A percentile compares a stretch with the other conserved stretches of the same genome.
Evolutionary conservation across 2,329 filamentous ascomycete species (phyloP).

Genomic region (Aureobasidium mangrovei): DNA sequence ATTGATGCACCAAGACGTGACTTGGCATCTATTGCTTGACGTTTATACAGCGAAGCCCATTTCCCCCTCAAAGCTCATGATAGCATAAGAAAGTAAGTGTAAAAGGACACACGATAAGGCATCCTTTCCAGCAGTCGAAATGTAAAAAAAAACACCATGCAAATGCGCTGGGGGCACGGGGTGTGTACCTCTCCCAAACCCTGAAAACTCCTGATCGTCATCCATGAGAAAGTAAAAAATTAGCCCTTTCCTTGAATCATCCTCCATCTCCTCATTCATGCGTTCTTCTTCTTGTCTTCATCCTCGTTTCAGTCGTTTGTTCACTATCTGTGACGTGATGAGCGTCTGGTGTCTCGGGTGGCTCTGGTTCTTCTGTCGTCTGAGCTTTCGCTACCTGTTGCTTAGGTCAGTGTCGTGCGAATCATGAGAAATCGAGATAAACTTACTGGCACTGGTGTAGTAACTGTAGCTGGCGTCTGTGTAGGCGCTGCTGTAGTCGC

Average conservation of each 20-base stretch:
- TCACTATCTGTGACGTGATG: constrained; percentile 12
- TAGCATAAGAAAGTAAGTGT: too few relatives aligned
- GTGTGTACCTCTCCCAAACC: too few relatives aligned
- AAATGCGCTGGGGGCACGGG: too few relatives aligned
- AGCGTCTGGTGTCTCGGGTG: constrained; percentile 29
- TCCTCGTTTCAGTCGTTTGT: not conserved
- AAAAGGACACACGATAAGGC: too few relatives aligned
- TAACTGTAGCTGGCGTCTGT: constrained; percentile 37
- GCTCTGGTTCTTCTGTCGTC: constrained; percentile 35
- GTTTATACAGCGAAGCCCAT: too few relatives aligned
- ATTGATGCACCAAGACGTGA: too few relatives aligned
- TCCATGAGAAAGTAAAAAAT: too few relatives aligned
- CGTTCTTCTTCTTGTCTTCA: not conserved
- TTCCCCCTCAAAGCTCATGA: too few relatives aligned
- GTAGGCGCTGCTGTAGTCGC: constrained; percentile 28
- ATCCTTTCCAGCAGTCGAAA: too few relatives aligned
- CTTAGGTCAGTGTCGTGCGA: constrained; percentile 18
- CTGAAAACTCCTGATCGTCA: not conserved
- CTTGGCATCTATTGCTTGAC: too few relatives aligned
- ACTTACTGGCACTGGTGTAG: constrained; percentile 42
- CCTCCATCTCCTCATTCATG: not conserved
- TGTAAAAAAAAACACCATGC: too few relatives aligned
- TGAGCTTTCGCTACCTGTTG: constrained; percentile 37
- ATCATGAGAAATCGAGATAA: not conserved
- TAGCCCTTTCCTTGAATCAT: not conserved